phyloP scores from a whole-genome alignment of 1,139 yeast genomes.

The Blastobotrys arbuscula region DNA sequence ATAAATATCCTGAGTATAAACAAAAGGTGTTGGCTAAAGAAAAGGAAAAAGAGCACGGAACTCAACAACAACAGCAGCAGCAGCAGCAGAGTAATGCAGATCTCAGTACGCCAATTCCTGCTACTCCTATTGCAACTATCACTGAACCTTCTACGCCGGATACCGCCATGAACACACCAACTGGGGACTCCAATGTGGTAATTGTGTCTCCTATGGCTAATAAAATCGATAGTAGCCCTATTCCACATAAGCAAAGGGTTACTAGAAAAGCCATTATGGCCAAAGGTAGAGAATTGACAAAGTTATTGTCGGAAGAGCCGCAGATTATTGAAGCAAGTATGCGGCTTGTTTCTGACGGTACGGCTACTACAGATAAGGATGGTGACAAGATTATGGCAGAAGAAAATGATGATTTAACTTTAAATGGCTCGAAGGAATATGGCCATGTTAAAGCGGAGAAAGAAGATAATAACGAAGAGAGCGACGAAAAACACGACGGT shows the following conservation, averaged over 20 bases:
- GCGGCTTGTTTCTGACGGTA: too few relatives aligned
- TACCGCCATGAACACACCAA: background rate
- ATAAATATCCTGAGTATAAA: slow-evolving; percentile 1
- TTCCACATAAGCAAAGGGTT: slow-evolving; percentile 3
- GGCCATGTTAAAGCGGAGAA: background rate
- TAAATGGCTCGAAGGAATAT: background rate
- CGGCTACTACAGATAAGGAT: too few relatives aligned
- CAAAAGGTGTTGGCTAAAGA: background rate
- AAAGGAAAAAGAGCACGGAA: background rate
- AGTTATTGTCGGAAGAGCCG: background rate
- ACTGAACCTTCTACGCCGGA: background rate
- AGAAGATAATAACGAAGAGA: background rate
- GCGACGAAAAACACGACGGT: background rate
- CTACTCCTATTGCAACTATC: background rate
- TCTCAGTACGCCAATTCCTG: background rate
- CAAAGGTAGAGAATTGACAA: slow-evolving; percentile 7
- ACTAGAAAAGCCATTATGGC: slow-evolving; percentile 8
- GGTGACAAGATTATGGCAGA: background rate
- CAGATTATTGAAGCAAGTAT: too few relatives aligned
- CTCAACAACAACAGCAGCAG: background rate
- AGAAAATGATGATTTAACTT: background rate
- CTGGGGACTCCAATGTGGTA: too few relatives aligned
- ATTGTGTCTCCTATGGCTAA: background rate
- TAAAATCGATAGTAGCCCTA: background rate
- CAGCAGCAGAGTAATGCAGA: background rate